Evolutionary conservation across 805 yeast genomes (phyloP).

Genomic region (Sungouiozyma intestinalis): DNA sequence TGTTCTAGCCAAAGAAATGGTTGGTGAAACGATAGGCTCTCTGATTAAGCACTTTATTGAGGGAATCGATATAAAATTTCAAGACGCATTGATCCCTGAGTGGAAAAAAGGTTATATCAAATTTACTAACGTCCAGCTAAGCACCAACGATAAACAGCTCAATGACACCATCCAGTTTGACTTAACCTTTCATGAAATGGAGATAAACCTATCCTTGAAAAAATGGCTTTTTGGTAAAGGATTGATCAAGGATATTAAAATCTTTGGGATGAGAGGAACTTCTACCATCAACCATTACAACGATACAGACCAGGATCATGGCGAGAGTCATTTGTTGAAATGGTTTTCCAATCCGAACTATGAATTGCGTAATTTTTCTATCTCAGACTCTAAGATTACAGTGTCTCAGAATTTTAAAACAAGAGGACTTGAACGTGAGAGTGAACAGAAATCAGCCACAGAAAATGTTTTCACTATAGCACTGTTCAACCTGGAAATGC

Average conservation of each 20-base stretch:
- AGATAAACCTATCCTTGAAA: slow-evolving; percentile 64
- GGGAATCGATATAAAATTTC: slow-evolving; percentile 70
- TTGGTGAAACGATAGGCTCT: slow-evolving; percentile 73
- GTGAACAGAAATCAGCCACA: slow-evolving; percentile 13
- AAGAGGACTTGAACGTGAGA: slow-evolving; percentile 2
- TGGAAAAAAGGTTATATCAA: slow-evolving; percentile 82
- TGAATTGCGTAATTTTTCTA: slow-evolving; percentile 35
- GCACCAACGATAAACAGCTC: slow-evolving; percentile 29
- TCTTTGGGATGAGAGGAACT: slow-evolving; percentile 76
- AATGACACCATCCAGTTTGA: slow-evolving; percentile 53
- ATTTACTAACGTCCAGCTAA: slow-evolving; percentile 63
- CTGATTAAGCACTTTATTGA: slow-evolving; percentile 52
- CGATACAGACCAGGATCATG: slow-evolving; percentile 31
- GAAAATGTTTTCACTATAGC: slow-evolving; percentile 26
- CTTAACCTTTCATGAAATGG: slow-evolving; percentile 67
- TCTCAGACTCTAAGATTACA: slow-evolving; percentile 22
- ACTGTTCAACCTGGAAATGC: slow-evolving; percentile 56
- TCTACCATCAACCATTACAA: slow-evolving; percentile 36
- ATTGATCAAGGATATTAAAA: slow-evolving; percentile 63
- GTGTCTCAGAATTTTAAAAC: slow-evolving; percentile 16
- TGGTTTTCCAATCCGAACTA: slow-evolving; percentile 30
- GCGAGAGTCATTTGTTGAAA: slow-evolving; percentile 18
- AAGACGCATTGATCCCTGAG: slow-evolving; percentile 83
- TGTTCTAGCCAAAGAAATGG: slow-evolving; percentile 77
- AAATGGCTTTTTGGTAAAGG: slow-evolving; percentile 89